Percentiles rank a stretch among this genome's conserved stretches.
Evolutionary conservation across 208 protist genomes (phyloP).

Genomic region (Leishmania mexicana): DNA sequence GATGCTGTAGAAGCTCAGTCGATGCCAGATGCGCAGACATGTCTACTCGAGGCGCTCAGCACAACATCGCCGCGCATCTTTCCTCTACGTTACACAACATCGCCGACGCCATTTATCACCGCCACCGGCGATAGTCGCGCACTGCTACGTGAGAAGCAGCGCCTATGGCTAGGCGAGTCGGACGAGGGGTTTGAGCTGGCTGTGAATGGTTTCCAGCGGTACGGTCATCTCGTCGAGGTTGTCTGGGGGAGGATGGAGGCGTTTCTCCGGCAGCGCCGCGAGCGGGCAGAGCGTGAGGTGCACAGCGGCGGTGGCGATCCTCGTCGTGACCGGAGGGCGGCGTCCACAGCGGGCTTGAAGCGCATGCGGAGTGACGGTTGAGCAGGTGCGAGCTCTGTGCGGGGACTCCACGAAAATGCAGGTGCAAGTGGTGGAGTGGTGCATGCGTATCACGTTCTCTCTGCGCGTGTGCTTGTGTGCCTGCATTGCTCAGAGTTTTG

Average conservation of each 20-base stretch:
- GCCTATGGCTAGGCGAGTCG: conserved; percentile 73
- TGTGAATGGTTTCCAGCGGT: conserved; percentile 40
- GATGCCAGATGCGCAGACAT: conserved; percentile 6
- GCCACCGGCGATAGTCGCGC: not conserved
- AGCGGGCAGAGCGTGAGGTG: conserved; percentile 47
- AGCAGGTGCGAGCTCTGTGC: not conserved
- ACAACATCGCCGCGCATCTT: conserved; percentile 18
- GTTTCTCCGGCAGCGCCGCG: conserved; percentile 45
- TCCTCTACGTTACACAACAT: not conserved
- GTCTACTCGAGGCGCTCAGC: conserved; percentile 28
- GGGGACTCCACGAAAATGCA: not conserved
- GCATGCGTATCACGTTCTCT: not conserved
- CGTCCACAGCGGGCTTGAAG: not conserved
- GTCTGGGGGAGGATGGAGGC: conserved; percentile 42
- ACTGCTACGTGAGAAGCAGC: conserved; percentile 25
- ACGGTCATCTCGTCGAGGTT: conserved; percentile 36
- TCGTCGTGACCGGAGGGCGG: not conserved
- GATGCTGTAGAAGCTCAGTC: not conserved
- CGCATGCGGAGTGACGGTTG: conserved; percentile 12
- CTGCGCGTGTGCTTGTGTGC: not conserved
- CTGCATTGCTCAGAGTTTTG: not conserved
- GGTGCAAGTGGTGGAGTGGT: not conserved
- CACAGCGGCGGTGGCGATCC: not conserved
- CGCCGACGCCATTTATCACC: not conserved
- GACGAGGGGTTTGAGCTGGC: conserved; percentile 61